Base-by-base conservation (phyloP, 2,329 filamentous ascomycete genomes). In the Eutypa lata region DNA sequence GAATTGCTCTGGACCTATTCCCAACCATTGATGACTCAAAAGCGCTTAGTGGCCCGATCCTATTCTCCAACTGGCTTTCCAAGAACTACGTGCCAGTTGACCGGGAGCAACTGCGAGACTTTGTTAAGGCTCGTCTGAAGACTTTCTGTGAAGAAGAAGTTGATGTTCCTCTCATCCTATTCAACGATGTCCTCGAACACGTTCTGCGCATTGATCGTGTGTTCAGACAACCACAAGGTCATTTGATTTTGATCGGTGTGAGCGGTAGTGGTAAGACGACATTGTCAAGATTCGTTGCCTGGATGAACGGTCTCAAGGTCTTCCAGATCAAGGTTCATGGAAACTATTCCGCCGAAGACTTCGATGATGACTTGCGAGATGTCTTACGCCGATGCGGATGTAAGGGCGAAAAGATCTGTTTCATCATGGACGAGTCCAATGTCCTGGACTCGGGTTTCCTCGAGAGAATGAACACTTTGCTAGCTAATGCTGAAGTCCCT, bases 261-360 rank as follows among this genome's bases (percentile, higher is more conserved):
- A 99, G 94, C 69, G 95, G 94, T 61, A 96, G 91, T 77, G 94
- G 94, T 73, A 99, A 99, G 78, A 99, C 94, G 3, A 99, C 94
- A 0, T 76, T 99, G 13, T 97, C 95, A 31, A 88, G 95, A 53
- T 99, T 99, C 60, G 94, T 99, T 55, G 94, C 94, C 46, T 99
- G 94, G 94, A 99, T 99, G 94, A 99, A 99, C 66, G 95, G 95
- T 54, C 80, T 99, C 55, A 96, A 93, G 69, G 92, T 99, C 40
- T 99, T 97, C 81, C 94, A 99, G 75, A 99, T 99, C 81, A 99
- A 99, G 79, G 94, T 99, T 0, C 94, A 99, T 66, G 94, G 94
- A 59, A 97, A 93, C 69, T 99, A 99, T 74, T 97, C 94, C 16
- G 90, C 90, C 2, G 94, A 97, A 68, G 94, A 99, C 74, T 99